Percentiles rank a stretch among this genome's conserved stretches.
Evolutionary conservation across 176 grass and related monocot genomes (phyloP).

Genomic region (Thinopyrum elongatum): DNA sequence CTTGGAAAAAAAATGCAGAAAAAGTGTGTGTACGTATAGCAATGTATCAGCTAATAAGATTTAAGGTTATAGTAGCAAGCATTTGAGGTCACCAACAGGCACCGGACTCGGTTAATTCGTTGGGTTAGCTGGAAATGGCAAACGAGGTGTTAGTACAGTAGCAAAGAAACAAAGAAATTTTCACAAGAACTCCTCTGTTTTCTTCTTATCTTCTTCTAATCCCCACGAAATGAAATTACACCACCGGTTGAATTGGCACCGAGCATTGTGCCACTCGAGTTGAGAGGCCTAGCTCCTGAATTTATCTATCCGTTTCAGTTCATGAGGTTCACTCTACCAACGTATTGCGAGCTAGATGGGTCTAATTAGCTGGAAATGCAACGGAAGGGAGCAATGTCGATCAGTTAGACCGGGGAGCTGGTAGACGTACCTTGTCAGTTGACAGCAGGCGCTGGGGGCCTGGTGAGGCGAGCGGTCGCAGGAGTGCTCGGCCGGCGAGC

Average conservation of each 20-base stretch:
- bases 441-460: neutral
- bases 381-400: neutral
- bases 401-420: too few species aligned
- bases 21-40: neutral
- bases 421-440: neutral
- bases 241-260: too few species aligned
- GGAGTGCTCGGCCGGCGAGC: neutral
- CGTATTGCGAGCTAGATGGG: neutral
- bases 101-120: neutral
- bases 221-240: neutral
- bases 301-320: neutral
- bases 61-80: neutral
- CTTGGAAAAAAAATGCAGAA: neutral
- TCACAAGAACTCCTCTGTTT: neutral
- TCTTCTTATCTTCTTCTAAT: neutral
- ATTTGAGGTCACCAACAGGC: neutral
- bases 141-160: neutral
- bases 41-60: neutral
- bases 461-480: neutral
- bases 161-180: neutral
- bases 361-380: neutral
- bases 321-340: neutral
- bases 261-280: neutral
- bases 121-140: neutral
- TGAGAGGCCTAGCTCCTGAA: neutral